These are phyloP conservation scores for Diutina catenulata DNA, from an alignment of 1,139 yeast species.

Conservation along the genomic window DNA sequence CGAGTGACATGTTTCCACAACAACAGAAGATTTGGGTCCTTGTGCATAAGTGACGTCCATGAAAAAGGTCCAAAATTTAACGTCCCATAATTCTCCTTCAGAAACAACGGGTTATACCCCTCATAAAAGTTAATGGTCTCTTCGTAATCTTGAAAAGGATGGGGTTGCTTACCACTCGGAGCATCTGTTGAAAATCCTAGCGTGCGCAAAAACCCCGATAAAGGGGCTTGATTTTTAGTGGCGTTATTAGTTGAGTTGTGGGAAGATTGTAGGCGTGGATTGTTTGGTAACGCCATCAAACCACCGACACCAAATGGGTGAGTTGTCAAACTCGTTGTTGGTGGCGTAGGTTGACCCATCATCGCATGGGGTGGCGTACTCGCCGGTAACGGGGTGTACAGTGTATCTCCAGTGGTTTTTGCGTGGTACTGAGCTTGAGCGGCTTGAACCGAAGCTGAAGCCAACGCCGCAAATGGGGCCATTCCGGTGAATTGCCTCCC, in stretches of 20 bases:
- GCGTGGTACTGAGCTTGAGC: no score
- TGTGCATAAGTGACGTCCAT: constrained; percentile 35
- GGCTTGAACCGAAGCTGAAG: no score
- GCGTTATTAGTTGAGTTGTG: no score
- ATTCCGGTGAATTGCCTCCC: no score
- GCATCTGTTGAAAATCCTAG: no score
- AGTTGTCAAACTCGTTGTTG: background rate
- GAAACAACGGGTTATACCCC: constrained; percentile 28
- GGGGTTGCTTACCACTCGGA: background rate
- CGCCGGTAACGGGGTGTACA: no score
- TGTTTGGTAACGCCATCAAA: no score
- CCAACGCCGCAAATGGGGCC: no score
- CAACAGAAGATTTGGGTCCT: constrained; percentile 33
- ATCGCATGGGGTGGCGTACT: background rate
- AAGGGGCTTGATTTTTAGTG: no score
- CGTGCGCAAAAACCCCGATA: no score
- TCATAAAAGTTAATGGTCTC: constrained; percentile 32
- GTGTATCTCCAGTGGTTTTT: background rate
- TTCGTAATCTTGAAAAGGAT: constrained; percentile 10
- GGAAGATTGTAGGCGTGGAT: no score
- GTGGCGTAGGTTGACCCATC: background rate
- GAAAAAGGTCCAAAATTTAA: constrained; percentile 39
- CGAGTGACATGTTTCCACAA: constrained; percentile 19
- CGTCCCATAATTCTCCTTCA: constrained; percentile 22
- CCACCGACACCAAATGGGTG: background rate